Conservation (phyloP, 2,329 filamentous ascomycete species). For the Westerdykella sp. region DNA sequence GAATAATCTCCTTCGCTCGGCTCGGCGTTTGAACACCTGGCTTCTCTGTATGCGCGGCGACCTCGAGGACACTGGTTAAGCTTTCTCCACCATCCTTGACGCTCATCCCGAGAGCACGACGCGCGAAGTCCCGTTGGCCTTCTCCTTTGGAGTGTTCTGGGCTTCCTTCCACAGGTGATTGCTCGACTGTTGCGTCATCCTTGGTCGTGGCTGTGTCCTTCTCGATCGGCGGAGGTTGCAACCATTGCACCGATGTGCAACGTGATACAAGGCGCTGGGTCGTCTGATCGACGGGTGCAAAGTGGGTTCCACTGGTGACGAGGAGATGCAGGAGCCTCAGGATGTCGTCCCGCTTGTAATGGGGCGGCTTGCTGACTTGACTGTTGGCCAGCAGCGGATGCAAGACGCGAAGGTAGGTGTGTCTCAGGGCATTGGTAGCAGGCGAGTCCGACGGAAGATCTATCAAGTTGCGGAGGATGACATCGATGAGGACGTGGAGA, state of each 20-base stretch:
- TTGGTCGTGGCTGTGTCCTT: constrained; percentile 19
- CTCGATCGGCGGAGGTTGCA: constrained; percentile 34
- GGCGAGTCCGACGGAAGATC: constrained; percentile 78
- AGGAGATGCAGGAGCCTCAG: constrained; percentile 68
- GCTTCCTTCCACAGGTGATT: constrained; percentile 15
- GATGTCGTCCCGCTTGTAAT: constrained; percentile 89
- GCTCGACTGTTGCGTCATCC: constrained; percentile 12
- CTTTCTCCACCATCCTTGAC: constrained; percentile 33
- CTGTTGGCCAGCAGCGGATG: constrained; percentile 88
- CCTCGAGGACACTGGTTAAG: constrained; percentile 34
- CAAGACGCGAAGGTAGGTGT: constrained; percentile 90
- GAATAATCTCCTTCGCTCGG: constrained; percentile 16
- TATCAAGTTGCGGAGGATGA: constrained; percentile 93
- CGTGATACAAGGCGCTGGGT: constrained; percentile 70
- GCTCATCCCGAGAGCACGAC: constrained; percentile 36
- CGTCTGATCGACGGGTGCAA: constrained; percentile 74
- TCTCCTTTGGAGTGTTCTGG: constrained; percentile 16
- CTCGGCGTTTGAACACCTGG: constrained; percentile 39
- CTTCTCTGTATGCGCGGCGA: constrained; percentile 37
- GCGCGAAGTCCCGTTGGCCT: constrained; percentile 35
- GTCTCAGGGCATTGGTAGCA: constrained; percentile 55
- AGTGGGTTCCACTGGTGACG: constrained; percentile 59
- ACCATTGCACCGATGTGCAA: constrained; percentile 67
- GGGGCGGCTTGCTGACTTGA: constrained; percentile 75
- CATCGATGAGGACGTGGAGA: constrained; percentile 85